These are phyloP conservation scores for Azolla pinnata DNA, from an alignment of 75 land plant species.

Conservation along the genomic window DNA sequence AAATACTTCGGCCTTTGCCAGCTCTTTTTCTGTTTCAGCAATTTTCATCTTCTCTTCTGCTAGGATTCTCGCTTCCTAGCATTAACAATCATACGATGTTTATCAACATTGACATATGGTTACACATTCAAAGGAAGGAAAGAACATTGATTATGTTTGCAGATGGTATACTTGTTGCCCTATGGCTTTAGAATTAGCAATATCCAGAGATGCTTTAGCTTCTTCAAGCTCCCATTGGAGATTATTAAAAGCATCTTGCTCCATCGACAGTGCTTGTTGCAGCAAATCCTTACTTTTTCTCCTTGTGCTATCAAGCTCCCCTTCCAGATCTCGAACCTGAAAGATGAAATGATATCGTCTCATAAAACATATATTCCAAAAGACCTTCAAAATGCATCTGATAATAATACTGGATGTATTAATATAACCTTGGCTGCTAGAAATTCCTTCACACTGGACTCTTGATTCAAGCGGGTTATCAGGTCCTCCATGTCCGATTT, in stretches of 20 bases:
- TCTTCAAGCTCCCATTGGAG: constrained; percentile 98
- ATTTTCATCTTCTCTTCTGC: constrained; percentile 39
- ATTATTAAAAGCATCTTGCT: constrained; percentile 71
- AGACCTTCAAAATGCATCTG: background rate
- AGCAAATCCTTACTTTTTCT: constrained; percentile 61
- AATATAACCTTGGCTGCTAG: constrained; percentile 34
- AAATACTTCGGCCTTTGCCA: constrained; percentile 43
- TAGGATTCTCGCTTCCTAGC: constrained; percentile 17
- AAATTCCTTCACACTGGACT: constrained; percentile 76
- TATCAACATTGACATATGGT: background rate
- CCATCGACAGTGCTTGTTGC: constrained; percentile 66
- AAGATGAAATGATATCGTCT: background rate
- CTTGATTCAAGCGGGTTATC: constrained; percentile 75
- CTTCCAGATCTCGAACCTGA: constrained; percentile 88
- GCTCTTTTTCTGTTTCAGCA: constrained; percentile 38
- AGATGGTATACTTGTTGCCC: background rate
- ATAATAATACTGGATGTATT: background rate
- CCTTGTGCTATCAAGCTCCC: constrained; percentile 65
- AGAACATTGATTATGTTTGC: too few relatives aligned
- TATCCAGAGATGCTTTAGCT: background rate
- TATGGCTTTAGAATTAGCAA: background rate
- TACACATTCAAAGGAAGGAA: too few relatives aligned
- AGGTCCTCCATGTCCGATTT: constrained; percentile 94
- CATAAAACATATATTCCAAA: background rate
- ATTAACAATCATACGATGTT: background rate